A percentile compares a stretch with the other conserved stretches of the same genome.
These are phyloP conservation scores for Dictyophora rubrovolvata DNA, from an alignment of 768 basidiomycete genomes.

Conservation along the genomic window DNA sequence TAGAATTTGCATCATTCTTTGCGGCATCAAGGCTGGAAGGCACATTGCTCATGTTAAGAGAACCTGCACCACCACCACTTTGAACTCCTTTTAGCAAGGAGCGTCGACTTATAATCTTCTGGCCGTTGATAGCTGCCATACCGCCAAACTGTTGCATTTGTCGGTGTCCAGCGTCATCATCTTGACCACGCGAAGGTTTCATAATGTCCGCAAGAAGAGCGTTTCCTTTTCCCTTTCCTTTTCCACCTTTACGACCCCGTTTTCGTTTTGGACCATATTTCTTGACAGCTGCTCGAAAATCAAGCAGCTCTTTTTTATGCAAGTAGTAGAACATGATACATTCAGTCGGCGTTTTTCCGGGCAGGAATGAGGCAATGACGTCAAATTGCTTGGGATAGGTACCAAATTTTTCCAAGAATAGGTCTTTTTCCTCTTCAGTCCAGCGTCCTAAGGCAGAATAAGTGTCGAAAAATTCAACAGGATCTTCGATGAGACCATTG, in stretches of 20 bases:
- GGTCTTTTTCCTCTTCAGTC: constrained; percentile 74
- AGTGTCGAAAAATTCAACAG: constrained; percentile 65
- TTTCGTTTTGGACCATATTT: constrained; percentile 58
- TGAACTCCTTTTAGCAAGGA: background rate
- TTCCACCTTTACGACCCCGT: constrained; percentile 31
- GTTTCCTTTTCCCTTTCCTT: constrained; percentile 73
- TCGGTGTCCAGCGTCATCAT: constrained; percentile 10
- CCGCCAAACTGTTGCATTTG: constrained; percentile 7
- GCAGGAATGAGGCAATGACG: constrained; percentile 69
- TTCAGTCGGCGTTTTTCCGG: constrained; percentile 78
- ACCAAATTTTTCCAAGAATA: constrained; percentile 74
- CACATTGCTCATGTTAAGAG: constrained; percentile 17
- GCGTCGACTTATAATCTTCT: constrained; percentile 5
- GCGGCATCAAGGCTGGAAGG: constrained; percentile 15
- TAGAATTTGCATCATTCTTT: background rate
- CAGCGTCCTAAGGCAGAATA: constrained; percentile 72
- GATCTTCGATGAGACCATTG: constrained; percentile 70
- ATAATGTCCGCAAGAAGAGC: constrained; percentile 69
- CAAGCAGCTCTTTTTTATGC: constrained; percentile 81
- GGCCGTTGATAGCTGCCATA: background rate
- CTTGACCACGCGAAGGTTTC: constrained; percentile 10
- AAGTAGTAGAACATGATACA: constrained; percentile 93
- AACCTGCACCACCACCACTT: background rate
- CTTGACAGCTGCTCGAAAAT: constrained; percentile 70
- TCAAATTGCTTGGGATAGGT: constrained; percentile 91